phyloP scores from a whole-genome alignment of 441 rosid species.

The Isatis lusitanica region DNA sequence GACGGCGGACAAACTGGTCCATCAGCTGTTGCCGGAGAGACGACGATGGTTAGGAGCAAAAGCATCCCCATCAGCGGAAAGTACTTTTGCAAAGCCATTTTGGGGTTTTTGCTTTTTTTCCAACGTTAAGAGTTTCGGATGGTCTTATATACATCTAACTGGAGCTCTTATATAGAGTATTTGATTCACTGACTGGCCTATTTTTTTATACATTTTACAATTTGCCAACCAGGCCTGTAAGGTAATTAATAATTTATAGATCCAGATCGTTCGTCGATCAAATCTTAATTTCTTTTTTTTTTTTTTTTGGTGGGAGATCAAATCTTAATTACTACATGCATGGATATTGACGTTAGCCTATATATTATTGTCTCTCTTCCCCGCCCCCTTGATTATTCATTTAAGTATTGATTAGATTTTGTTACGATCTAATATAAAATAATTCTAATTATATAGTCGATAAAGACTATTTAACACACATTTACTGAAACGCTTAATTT shows the following conservation, averaged over 20 bases:
- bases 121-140: background rate
- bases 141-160: background rate
- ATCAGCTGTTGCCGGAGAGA: slow-evolving; percentile 8
- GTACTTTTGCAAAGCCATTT: slow-evolving; percentile 22
- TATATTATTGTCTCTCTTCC: too few relatives aligned
- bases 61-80: slow-evolving; percentile 22
- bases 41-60: slow-evolving; percentile 17
- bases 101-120: background rate
- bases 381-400: too few relatives aligned
- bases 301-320: too few relatives aligned
- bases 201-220: background rate
- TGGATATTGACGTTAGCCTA: background rate
- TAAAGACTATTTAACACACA: too few relatives aligned
- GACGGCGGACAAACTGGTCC: slow-evolving; percentile 34
- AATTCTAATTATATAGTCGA: too few relatives aligned
- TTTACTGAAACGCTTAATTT: background rate
- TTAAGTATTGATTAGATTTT: too few relatives aligned
- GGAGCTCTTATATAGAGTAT: slow-evolving; percentile 12
- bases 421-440: too few relatives aligned
- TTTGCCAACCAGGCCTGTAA: background rate
- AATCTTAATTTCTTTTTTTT: background rate
- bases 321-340: background rate
- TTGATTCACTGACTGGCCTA: background rate
- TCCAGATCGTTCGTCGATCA: background rate
- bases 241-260: background rate